Evolutionary conservation across 305 asterid genomes (phyloP).

Genomic region (Fraxinus dipetala): DNA sequence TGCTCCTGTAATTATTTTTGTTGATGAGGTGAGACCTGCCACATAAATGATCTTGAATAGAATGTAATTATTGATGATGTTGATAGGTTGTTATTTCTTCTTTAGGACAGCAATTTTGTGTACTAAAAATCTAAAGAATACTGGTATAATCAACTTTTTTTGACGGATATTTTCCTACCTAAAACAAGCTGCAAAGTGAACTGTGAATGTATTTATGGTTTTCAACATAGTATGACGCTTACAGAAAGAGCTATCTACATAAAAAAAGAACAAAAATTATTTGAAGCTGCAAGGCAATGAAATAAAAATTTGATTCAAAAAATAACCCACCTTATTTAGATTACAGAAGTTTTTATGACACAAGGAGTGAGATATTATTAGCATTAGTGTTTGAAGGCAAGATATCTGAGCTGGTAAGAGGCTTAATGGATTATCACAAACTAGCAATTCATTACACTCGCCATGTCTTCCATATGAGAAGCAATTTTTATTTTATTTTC

Average conservation of each 20-base stretch:
- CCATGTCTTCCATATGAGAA: neutral
- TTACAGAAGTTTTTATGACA: neutral
- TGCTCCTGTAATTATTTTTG: conserved; percentile 92
- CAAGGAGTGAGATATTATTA: neutral
- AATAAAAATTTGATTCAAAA: neutral
- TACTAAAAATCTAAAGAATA: neutral
- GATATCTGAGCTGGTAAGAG: conserved; percentile 1
- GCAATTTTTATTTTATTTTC: neutral
- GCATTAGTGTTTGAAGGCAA: neutral
- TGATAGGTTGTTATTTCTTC: neutral
- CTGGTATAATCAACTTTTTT: neutral
- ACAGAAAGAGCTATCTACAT: neutral
- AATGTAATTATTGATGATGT: neutral
- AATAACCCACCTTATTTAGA: neutral
- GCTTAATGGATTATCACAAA: conserved; percentile 1
- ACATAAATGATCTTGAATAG: neutral
- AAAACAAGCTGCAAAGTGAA: neutral
- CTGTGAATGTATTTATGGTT: neutral
- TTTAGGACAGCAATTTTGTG: neutral
- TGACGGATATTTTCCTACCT: neutral
- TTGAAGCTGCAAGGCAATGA: neutral
- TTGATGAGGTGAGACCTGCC: conserved; percentile 78
- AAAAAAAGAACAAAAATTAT: neutral
- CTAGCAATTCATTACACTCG: neutral
- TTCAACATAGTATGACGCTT: neutral